Base-by-base conservation (phyloP, 495 filamentous ascomycete species). In the Acidomyces sp. region DNA sequence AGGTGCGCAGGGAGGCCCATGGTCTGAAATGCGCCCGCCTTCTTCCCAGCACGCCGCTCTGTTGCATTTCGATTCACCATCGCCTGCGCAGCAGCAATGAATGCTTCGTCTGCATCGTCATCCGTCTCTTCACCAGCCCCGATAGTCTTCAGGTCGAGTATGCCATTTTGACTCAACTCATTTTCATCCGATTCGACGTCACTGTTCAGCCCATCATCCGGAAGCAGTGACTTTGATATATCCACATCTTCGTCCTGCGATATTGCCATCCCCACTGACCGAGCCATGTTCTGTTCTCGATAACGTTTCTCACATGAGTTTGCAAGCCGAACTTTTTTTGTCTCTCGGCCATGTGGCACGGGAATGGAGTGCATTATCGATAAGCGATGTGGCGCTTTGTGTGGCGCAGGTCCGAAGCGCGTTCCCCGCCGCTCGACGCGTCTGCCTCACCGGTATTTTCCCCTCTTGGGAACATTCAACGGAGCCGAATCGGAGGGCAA, bases 221-320 rank as follows among this genome's bases (percentile, higher is more conserved):
- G 64, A 54, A 90, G 83, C n/a, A 95, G 66, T 4, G 79, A 77
- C 31, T 66, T 75, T 4, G 82, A 76, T 39, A 97, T 93, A 50
- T 97, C 90, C 56, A 90, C 77, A n/a, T n/a, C n/a, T 51, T 92
- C 90, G 49, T 78, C 83, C 63, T 95, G 88, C 35, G 90, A 96
- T 45, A 66, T 62, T 13, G 82, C 74, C 38, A 87, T 88, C 33
- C 90, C 95, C n/a, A 67, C 68, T 42, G 69, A 75, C 53, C 82
- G 75, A 48, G 54, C 61, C 62, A 43, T 54, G 6, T 5, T 34
- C n/a, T n/a, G n/a, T n/a, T n/a, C n/a, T n/a, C n/a, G n/a, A n/a
- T n/a, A n/a, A n/a, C n/a, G n/a, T n/a, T n/a, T n/a, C n/a, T n/a
- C n/a, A n/a, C n/a, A n/a, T n/a, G n/a, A n/a, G n/a, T n/a, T n/a